Base-by-base conservation (phyloP, 768 basidiomycete species). In the Russula brevipes region DNA sequence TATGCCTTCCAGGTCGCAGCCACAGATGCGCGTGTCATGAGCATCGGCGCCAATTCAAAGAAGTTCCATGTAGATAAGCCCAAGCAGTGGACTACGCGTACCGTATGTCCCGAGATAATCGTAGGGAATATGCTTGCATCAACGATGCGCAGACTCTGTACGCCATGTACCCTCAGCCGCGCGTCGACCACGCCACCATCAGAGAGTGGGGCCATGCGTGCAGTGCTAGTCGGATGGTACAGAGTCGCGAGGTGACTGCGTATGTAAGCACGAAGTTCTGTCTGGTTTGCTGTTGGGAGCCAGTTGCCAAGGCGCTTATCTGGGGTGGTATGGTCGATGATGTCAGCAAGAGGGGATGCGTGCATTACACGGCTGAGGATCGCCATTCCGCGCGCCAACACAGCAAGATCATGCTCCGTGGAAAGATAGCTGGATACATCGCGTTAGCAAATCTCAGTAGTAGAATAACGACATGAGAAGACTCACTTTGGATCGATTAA, bases 91-190 rank as follows among this genome's bases (percentile, higher is more conserved):
- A 42, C 17, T 31, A 11, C 5, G 73, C 77, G 61, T 52, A 80
- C 80, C 68, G 80, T 79, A 59, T 82, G 81, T 24, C 79, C 79
- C 1, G 78, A 72, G 0, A 77, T 68, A 57, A 81, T 70, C 41
- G 70, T 75, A 47, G 82, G 80, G 60, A 77, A 77, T 31, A 81
- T 67, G 11, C 76, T 78, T 49, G 79, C 80, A 64, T 83, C 82
- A 17, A 73, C 80, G 14, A 83, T 74, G 17, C 82, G 62, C 52
- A 83, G 72, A 53, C 76, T 74, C 56, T 69, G 67, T 5, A 75
- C 67, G 4, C 81, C 82, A 45, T 80, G 73, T 41, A 84, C 80
- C 30, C 70, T 64, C 61, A 83, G 61, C 54, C 71, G 66, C 31
- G 80, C 41, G 51, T 82, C 80, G 53, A 83, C 73, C 0, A 81